These are phyloP conservation scores for Rhodamnia argentea DNA, from an alignment of 345 rosid species.

Conservation along the genomic window DNA sequence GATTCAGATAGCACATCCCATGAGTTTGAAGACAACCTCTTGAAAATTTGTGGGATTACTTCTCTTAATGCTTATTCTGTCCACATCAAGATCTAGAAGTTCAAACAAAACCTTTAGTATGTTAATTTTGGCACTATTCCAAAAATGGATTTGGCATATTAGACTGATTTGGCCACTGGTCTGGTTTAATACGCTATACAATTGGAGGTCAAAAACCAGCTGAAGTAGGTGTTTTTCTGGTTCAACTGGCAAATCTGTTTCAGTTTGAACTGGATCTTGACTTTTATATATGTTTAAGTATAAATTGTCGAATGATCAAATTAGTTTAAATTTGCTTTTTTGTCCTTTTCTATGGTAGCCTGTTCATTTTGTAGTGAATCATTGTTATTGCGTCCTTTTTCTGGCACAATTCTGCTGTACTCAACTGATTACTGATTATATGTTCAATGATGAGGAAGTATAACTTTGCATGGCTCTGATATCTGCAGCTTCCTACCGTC, in stretches of 20 bases:
- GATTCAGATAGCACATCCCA: neutral
- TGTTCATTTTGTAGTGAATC: neutral
- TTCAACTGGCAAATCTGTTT: neutral
- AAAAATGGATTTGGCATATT: neutral
- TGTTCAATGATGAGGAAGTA: neutral
- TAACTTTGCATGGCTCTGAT: neutral
- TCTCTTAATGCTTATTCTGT: neutral
- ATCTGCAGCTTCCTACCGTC: neutral
- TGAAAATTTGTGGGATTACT: neutral
- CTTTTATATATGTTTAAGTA: neutral
- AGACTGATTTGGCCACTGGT: neutral
- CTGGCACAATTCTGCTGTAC: no score
- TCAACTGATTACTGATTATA: neutral
- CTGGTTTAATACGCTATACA: neutral
- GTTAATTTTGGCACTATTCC: neutral
- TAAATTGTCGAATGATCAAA: neutral
- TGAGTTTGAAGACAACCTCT: neutral
- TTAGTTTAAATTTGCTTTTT: neutral
- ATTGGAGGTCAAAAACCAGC: neutral
- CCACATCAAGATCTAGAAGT: neutral
- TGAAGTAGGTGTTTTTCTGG: neutral
- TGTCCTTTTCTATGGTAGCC: neutral
- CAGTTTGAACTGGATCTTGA: neutral
- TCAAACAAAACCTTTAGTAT: neutral
- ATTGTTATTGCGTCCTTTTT: neutral